Conservation (phyloP, 169 alveolate genomes). For the Plasmodium knowlesi region DNA sequence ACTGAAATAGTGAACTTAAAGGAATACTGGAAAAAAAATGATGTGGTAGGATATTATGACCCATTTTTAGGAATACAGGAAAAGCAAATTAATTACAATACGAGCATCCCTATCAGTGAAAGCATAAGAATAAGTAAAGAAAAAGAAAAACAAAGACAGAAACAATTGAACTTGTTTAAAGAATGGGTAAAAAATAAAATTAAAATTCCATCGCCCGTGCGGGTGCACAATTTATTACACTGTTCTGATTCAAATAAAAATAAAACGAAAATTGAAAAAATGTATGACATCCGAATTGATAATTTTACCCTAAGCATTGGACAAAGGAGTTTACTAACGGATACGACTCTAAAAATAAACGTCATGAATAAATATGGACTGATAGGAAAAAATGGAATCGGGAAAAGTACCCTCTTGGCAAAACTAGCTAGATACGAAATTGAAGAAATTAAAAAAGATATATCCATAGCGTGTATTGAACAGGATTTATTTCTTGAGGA, state of each 20-base stretch:
- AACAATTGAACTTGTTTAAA: constrained; percentile 81
- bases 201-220: constrained; percentile 87
- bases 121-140: constrained; percentile 79
- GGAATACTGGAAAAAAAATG: constrained; percentile 70
- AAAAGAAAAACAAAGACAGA: constrained; percentile 79
- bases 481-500: constrained; percentile 90
- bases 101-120: constrained; percentile 78
- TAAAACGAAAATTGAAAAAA: constrained; percentile 80
- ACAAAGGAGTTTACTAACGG: constrained; percentile 95
- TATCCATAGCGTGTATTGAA: constrained; percentile 95
- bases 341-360: constrained; percentile 91
- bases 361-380: constrained; percentile 95
- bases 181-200: constrained; percentile 89
- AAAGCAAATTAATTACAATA: constrained; percentile 79
- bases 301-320: constrained; percentile 92
- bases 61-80: constrained; percentile 80
- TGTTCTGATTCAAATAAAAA: constrained; percentile 34
- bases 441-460: constrained; percentile 92
- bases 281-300: constrained; percentile 87
- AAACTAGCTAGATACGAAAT: constrained; percentile 95
- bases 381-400: constrained; percentile 98
- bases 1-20: constrained; percentile 17
- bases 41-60: constrained; percentile 57
- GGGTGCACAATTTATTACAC: constrained; percentile 80
- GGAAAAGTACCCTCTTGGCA: constrained; percentile 95